A percentile compares a stretch with the other conserved stretches of the same genome.
Conservation (phyloP, 345 rosid genomes). For the Populus tremula region DNA sequence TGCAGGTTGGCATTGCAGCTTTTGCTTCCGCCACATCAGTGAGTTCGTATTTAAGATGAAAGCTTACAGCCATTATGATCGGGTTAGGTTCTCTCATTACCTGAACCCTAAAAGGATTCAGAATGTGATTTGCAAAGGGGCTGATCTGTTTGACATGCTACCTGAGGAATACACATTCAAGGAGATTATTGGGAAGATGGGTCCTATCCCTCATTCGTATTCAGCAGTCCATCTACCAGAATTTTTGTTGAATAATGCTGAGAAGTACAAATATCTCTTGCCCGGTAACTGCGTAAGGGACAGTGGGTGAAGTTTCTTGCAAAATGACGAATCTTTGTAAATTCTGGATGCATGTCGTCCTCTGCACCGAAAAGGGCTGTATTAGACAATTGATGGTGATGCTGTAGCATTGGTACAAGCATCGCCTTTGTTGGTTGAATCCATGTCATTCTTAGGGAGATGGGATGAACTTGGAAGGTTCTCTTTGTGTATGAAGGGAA, state of each 20-base stretch:
- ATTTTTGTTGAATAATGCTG: conserved; percentile 62
- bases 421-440: conserved; percentile 15
- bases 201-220: conserved; percentile 66
- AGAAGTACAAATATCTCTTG: conserved; percentile 65
- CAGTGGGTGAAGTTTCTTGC: conserved; percentile 40
- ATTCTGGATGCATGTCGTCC: conserved; percentile 20
- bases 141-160: conserved; percentile 80
- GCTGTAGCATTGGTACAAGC: conserved; percentile 16
- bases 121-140: conserved; percentile 78
- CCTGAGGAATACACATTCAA: conserved; percentile 89
- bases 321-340: conserved; percentile 8
- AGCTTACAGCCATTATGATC: conserved; percentile 88
- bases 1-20: conserved; percentile 98
- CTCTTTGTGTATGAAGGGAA: conserved; percentile 18
- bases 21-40: conserved; percentile 73
- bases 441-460: conserved; percentile 4
- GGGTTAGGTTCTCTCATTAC: conserved; percentile 84
- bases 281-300: conserved; percentile 88
- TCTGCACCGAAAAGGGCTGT: conserved; percentile 15
- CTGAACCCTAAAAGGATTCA: conserved; percentile 76
- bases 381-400: conserved; percentile 12
- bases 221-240: conserved; percentile 85
- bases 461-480: conserved; percentile 1
- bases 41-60: conserved; percentile 92
- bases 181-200: conserved; percentile 88